Percentiles rank a stretch among this genome's conserved stretches.
Conservation (phyloP, 2,329 filamentous ascomycete species). For the Microsporum audouinii region DNA sequence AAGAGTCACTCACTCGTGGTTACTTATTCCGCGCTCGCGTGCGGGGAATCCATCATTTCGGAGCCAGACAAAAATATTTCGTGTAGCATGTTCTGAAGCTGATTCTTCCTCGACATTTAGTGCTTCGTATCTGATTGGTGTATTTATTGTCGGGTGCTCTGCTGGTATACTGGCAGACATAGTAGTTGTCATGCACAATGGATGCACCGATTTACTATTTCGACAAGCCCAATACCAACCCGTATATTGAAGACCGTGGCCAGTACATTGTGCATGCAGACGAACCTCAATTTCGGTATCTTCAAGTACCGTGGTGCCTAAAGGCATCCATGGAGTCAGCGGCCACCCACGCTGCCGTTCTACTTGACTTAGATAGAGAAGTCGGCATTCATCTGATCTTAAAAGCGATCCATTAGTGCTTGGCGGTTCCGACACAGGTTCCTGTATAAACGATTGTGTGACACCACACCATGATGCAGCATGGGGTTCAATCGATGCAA, state of each 20-base stretch:
- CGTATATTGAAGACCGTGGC: constrained; percentile 16
- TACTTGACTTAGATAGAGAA: constrained; percentile 21
- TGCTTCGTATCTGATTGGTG: constrained; percentile 7
- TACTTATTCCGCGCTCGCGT: constrained; percentile 8
- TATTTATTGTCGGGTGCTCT: not conserved
- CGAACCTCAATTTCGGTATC: constrained; percentile 24
- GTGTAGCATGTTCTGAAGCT: constrained; percentile 22
- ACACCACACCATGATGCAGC: constrained; percentile 23
- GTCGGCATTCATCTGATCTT: constrained; percentile 19
- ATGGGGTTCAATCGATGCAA: constrained; percentile 20
- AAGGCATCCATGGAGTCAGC: constrained; percentile 20
- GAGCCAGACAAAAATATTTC: constrained; percentile 24
- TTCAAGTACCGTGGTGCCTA: constrained; percentile 20
- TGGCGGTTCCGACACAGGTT: constrained; percentile 14
- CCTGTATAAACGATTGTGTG: constrained; percentile 21
- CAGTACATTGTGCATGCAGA: constrained; percentile 18
- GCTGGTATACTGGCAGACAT: not conserved
- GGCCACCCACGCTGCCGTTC: constrained; percentile 17
- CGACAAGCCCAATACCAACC: constrained; percentile 9
- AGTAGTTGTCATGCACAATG: not conserved
- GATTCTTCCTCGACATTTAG: constrained; percentile 6
- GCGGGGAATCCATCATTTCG: constrained; percentile 14
- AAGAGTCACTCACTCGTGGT: constrained; percentile 10
- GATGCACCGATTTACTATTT: constrained; percentile 2
- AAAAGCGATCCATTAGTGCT: not conserved